Base-by-base conservation (phyloP, 1,284 basidiomycete species). In the Takashimella tepidaria region DNA sequence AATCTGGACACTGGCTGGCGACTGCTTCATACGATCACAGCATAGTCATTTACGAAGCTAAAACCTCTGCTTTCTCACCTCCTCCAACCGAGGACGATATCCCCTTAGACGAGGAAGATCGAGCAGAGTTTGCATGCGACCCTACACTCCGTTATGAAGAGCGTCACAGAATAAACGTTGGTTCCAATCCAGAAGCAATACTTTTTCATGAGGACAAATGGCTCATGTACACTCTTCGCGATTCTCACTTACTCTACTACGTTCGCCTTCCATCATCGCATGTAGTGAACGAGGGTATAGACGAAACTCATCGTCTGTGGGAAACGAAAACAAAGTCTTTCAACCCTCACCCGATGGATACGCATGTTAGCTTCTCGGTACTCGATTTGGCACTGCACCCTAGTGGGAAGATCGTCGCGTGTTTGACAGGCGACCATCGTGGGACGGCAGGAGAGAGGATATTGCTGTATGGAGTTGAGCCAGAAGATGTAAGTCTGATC, bases 321-420 rank as follows among this genome's bases (percentile, higher is more conserved):
- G 43, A 51, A 10, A 55, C 41, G 0, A 45, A 11, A 1, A 63
- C 59, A 4, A 76, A 73, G 54, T 63, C 59, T 25, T 75, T 76
- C 66, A 76, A 76, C 53, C 64, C 69, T 8, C 69, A 73, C 43
- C 68, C 73, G 5, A 57, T 68, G 53, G 73, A 74, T 53, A 68
- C 63, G 12, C 74, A 75, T 52, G 62, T 75, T 41, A 72, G 69
- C 20, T 77, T 77, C 80, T 88, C 57, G 81, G 88, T 68, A 70
- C 89, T 79, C 83, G 89, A 79, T 58, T 55, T 77, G 51, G 68
- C 70, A 0, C 49, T 76, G 2, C 72, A 77, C 53, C 76, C 76
- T 0, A 64, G 62, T 1, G 70, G 70, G 0, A 62, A 62, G 31
- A 53, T 75, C n/a, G 50, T 77, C 3, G 73, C 73, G 5, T 72